Conservation (phyloP, 805 yeast genomes). For the Lachancea quebecensis region DNA sequence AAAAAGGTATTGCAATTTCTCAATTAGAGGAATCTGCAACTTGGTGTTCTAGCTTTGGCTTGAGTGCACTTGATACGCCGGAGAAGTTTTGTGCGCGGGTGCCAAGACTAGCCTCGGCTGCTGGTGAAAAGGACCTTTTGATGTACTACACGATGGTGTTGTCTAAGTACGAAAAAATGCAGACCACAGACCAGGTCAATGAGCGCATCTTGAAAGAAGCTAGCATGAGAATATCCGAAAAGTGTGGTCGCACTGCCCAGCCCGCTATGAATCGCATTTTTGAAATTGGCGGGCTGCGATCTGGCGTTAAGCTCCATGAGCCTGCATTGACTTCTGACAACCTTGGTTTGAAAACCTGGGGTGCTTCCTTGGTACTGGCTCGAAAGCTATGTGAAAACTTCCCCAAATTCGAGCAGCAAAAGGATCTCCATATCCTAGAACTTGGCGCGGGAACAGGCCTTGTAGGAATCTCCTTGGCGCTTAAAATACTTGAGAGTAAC, state of each 20-base stretch:
- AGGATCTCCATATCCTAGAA: slow-evolving; percentile 44
- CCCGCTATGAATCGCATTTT: slow-evolving; percentile 64
- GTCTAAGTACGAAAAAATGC: slow-evolving; percentile 12
- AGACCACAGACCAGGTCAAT: slow-evolving; percentile 33
- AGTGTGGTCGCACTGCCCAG: slow-evolving; percentile 78
- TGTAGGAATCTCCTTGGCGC: slow-evolving; percentile 62
- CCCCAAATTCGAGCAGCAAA: neutral
- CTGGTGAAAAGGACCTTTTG: slow-evolving; percentile 42
- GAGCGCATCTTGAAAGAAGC: slow-evolving; percentile 47
- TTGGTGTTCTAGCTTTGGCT: slow-evolving; percentile 41
- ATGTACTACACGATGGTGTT: slow-evolving; percentile 39
- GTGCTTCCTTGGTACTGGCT: slow-evolving; percentile 71
- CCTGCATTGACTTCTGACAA: slow-evolving; percentile 85
- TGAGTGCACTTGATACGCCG: slow-evolving; percentile 22
- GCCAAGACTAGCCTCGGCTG: slow-evolving; percentile 36
- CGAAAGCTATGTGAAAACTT: slow-evolving; percentile 37
- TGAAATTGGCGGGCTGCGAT: slow-evolving; percentile 35
- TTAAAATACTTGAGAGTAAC: slow-evolving; percentile 28
- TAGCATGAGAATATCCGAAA: slow-evolving; percentile 63
- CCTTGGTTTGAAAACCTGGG: slow-evolving; percentile 94
- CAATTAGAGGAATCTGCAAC: slow-evolving; percentile 27
- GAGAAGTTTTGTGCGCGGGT: slow-evolving; percentile 26
- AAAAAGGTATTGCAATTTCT: slow-evolving; percentile 29
- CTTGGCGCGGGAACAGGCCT: slow-evolving; percentile 96
- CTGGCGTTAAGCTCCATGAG: slow-evolving; percentile 45